A percentile compares a stretch with the other conserved stretches of the same genome.
phyloP scores from a whole-genome alignment of 495 filamentous ascomycete species.

The Neurospora intermedia region DNA sequence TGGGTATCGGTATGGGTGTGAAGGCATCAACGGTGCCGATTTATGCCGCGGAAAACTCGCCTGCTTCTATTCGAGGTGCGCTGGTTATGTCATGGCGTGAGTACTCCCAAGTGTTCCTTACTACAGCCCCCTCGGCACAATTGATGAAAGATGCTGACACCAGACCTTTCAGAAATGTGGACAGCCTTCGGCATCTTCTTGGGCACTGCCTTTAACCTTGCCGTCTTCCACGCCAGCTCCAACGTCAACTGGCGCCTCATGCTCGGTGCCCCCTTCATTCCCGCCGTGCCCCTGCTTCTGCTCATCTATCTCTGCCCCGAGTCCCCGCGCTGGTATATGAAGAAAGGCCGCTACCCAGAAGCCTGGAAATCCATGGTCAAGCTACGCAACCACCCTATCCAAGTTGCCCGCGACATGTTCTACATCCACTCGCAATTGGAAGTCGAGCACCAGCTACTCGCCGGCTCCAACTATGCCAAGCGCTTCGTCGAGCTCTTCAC shows the following conservation, averaged over 20 bases:
- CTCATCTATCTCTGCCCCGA: slow-evolving; percentile 68
- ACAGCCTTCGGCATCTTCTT: slow-evolving; percentile 73
- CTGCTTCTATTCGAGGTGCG: slow-evolving; percentile 62
- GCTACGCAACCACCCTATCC: slow-evolving; percentile 54
- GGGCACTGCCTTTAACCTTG: slow-evolving; percentile 61
- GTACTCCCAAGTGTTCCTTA: slow-evolving; percentile 2
- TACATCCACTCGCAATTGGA: slow-evolving; percentile 53
- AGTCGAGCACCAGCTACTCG: slow-evolving; percentile 28
- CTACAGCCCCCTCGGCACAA: not conserved
- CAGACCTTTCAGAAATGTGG: slow-evolving; percentile 47
- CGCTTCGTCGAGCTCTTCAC: slow-evolving; percentile 49
- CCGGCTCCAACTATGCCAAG: slow-evolving; percentile 32
- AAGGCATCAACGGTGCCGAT: slow-evolving; percentile 57
- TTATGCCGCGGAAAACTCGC: slow-evolving; percentile 66
- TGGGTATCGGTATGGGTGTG: slow-evolving; percentile 63
- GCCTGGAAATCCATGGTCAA: slow-evolving; percentile 51
- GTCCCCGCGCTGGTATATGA: slow-evolving; percentile 52
- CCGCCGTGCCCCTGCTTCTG: slow-evolving; percentile 53
- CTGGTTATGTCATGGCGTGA: slow-evolving; percentile 72
- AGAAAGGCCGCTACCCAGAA: slow-evolving; percentile 50
- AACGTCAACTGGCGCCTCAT: slow-evolving; percentile 64
- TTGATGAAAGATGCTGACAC: not conserved
- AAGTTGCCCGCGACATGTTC: slow-evolving; percentile 69
- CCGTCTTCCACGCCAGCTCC: slow-evolving; percentile 39
- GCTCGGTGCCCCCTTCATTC: slow-evolving; percentile 65